Base-by-base conservation (phyloP, 2,329 filamentous ascomycete genomes). In the Emmonsiellopsis sp. region DNA sequence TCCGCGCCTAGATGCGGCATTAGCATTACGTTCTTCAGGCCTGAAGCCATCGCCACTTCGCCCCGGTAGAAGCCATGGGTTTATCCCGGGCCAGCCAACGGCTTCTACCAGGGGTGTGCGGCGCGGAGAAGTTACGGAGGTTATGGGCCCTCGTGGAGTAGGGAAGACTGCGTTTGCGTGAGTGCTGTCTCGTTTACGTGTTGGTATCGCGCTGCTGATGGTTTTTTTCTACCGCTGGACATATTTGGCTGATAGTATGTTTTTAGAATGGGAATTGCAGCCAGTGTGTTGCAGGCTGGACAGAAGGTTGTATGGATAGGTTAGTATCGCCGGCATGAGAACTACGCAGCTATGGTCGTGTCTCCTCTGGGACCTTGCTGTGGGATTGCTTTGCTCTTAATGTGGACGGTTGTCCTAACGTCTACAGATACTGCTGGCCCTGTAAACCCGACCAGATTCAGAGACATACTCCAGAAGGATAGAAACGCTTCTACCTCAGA, bases 141-240 rank as follows among this genome's bases (percentile, higher is more conserved):
- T 95, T 49, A 95, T 88, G 80, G 92, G 92, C 0, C 89, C 91
- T 9, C 86, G 89, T 7, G 91, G 90, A 1, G 81, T 81, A 30
- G 92, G 91, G 32, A 96, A 95, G 76, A 95, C 89, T 3, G 78
- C 85, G 10, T 74, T 96, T 61, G 87, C 85, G 87, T 92, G 76
- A 72, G 81, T n/a, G n/a, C n/a, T n/a, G n/a, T n/a, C n/a, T n/a
- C n/a, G n/a, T 72, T 8, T 37, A n/a, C 8, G 26, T 42, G 37
- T 30, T 26, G 20, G 20, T 26, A 26, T 13, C 15, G 20, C 48
- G 5, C 38, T 15, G 20, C 34, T 13, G 2, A 10, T 16, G 38
- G 26, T n/a, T 26, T 40, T 26, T 40, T 40, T 40, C 37, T 6
- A 26, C 30, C 13, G 5, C 9, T 16, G 31, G 13, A 38, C 10